Evolutionary conservation across 2,329 filamentous ascomycete genomes (phyloP), one percentile per base, ranked within the genome.

Genomic region (Ophiostoma montium): DNA sequence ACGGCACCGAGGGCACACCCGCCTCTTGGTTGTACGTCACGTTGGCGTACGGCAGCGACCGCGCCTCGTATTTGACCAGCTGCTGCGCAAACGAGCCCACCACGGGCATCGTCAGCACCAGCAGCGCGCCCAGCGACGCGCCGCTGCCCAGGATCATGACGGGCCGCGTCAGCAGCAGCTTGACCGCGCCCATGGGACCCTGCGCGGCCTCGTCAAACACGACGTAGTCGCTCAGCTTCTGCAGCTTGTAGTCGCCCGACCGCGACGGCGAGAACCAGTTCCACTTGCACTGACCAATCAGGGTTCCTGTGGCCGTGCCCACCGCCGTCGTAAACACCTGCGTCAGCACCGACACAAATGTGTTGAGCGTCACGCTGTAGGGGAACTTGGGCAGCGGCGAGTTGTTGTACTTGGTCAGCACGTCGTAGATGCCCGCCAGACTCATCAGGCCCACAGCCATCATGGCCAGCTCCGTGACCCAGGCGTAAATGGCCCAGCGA

Each of bases 211-310:
- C 33, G 42, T 45, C 41, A 23, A 46, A 38, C 15, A 39, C 19
- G 38, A 19, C 33, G 12, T 39, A 39, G 35, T 50, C 48, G 15
- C 8, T 12, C 15, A 50, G 42, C 30, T 33, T 33, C 35, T 31
- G 41, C 23, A 18, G 41, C 5, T 5, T 21, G 23, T n/a, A 15
- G 5, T 30, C 12, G 13, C 35, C 35, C 11, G 35, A 38, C 3
- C 18, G 16, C 16, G 8, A 3, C 3, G 36, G 18, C 16, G 36
- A 21, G 32, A 31, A 50, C 48, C 48, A 50, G 41, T 30, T 46
- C 48, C 48, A 50, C 33, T 50, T 50, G 41, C 33, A 30, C 30
- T 50, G 48, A 2, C 35, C 48, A 15, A 50, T 39, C 23, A 46
- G 19, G 41, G 45, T 42, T 23, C 33, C 9, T 10, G 39, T 32